Conservation (phyloP, 495 filamentous ascomycete genomes). For the Delitschia confertaspora region DNA sequence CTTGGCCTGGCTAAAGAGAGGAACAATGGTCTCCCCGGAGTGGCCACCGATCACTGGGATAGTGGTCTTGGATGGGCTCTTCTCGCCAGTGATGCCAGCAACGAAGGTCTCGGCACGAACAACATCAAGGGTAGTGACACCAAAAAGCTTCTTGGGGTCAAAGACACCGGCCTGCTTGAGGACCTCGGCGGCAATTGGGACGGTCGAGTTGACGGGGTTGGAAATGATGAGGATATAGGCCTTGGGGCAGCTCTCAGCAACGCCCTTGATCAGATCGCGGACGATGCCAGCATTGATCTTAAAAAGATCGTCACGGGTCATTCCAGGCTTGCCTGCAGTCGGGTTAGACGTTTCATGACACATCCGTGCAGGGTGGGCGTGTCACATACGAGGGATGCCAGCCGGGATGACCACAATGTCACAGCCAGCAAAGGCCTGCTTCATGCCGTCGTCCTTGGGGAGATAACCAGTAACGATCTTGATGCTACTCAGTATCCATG, state of each 20-base stretch:
- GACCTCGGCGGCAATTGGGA: slow-evolving; percentile 93
- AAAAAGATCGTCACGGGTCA: slow-evolving; percentile 99
- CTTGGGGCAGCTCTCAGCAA: slow-evolving; percentile 79
- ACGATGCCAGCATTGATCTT: slow-evolving; percentile 96
- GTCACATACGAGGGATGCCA: slow-evolving; percentile 88
- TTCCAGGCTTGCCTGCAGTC: slow-evolving; percentile 89
- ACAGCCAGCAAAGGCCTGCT: slow-evolving; percentile 76
- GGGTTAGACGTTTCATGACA: slow-evolving; percentile 2
- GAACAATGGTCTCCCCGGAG: slow-evolving; percentile 95
- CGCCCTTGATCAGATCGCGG: slow-evolving; percentile 50
- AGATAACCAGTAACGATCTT: slow-evolving; percentile 89
- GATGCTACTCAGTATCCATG: slow-evolving; percentile 14
- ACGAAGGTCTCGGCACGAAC: slow-evolving; percentile 97
- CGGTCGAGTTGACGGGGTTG: slow-evolving; percentile 98
- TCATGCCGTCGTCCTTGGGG: slow-evolving; percentile 80
- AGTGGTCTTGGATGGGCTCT: slow-evolving; percentile 67
- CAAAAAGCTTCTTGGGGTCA: slow-evolving; percentile 87
- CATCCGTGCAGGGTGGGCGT: neutral
- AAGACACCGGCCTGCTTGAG: slow-evolving; percentile 89
- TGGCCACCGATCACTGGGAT: slow-evolving; percentile 95
- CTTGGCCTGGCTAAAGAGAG: slow-evolving; percentile 85
- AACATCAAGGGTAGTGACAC: slow-evolving; percentile 96
- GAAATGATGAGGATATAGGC: slow-evolving; percentile 94
- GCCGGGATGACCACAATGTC: slow-evolving; percentile 96
- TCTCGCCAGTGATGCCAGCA: slow-evolving; percentile 69